Evolutionary conservation across 2,329 filamentous ascomycete species (phyloP).

Genomic region (Diaporthe helianthi): DNA sequence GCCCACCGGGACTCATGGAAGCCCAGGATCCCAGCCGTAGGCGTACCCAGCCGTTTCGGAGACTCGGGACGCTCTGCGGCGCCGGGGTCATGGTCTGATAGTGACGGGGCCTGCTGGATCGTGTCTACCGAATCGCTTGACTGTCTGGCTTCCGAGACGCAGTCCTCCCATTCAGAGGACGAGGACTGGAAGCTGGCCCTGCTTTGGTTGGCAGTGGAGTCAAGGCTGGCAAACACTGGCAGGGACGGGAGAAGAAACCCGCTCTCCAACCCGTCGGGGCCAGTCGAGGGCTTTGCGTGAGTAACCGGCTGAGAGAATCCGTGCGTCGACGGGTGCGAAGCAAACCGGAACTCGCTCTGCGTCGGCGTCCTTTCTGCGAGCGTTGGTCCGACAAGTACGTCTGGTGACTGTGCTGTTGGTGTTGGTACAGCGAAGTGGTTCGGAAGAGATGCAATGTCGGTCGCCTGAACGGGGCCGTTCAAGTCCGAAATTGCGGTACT

Average conservation of each 20-base stretch:
- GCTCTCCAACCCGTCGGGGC: not conserved
- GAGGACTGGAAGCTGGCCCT: constrained; percentile 24
- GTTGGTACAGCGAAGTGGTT: not conserved
- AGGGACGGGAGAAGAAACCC: constrained; percentile 14
- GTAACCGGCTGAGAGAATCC: not conserved
- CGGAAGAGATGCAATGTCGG: not conserved
- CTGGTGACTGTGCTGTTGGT: not conserved
- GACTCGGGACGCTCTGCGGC: not conserved
- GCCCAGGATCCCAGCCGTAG: constrained; percentile 43
- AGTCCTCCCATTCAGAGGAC: constrained; percentile 38
- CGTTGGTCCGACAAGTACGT: not conserved
- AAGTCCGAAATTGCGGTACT: not conserved
- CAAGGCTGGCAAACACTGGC: constrained; percentile 1
- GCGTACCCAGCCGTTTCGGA: constrained; percentile 36
- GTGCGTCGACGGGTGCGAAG: not conserved
- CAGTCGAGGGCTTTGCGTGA: not conserved
- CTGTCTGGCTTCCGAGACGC: constrained; percentile 20
- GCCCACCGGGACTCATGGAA: constrained; percentile 40
- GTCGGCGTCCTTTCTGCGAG: not conserved
- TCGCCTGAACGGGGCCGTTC: not conserved
- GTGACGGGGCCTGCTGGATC: not conserved
- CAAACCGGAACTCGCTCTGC: not conserved
- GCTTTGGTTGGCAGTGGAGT: not conserved
- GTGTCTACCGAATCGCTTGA: constrained; percentile 33
- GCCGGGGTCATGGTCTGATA: not conserved